Percentiles rank a stretch among this genome's conserved stretches.
phyloP scores from a whole-genome alignment of 2,329 filamentous ascomycete genomes.

The Escovopsis sp. region DNA sequence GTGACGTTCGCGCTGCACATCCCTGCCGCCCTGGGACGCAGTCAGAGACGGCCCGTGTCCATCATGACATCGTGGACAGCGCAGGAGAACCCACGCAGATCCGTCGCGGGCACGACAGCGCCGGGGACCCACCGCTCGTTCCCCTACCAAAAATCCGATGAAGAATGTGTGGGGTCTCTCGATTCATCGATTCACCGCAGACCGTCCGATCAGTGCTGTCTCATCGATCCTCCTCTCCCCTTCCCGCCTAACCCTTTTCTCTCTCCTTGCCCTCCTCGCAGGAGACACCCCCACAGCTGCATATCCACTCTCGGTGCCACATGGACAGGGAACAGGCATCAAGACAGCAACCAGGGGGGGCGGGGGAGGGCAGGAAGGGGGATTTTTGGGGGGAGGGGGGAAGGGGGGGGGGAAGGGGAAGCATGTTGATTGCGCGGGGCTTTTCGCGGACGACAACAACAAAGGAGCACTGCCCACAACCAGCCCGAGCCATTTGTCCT shows the following conservation, averaged over 20 bases:
- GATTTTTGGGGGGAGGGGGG: background rate
- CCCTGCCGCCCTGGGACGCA: no score
- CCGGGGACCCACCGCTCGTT: no score
- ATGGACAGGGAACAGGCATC: background rate
- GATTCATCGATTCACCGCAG: conserved; percentile 4
- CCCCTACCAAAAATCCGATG: no score
- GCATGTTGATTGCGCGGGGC: background rate
- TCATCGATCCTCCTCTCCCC: conserved; percentile 5
- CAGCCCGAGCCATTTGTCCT: no score
- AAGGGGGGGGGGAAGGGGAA: background rate
- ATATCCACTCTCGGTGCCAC: background rate
- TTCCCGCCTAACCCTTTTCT: conserved; percentile 1
- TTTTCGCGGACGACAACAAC: no score
- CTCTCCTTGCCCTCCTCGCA: background rate
- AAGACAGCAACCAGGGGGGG: background rate
- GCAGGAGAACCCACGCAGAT: no score
- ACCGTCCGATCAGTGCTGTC: conserved; percentile 6
- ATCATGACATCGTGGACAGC: no score
- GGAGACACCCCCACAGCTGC: background rate
- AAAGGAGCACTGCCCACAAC: no score
- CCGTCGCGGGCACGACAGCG: no score
- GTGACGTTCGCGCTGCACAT: no score
- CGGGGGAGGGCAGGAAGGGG: background rate
- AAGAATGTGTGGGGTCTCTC: conserved; percentile 3
- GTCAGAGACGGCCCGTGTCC: no score